These are phyloP conservation scores for Cucurbita maxima DNA, from an alignment of 306 rosid genomes.

Conservation along the genomic window DNA sequence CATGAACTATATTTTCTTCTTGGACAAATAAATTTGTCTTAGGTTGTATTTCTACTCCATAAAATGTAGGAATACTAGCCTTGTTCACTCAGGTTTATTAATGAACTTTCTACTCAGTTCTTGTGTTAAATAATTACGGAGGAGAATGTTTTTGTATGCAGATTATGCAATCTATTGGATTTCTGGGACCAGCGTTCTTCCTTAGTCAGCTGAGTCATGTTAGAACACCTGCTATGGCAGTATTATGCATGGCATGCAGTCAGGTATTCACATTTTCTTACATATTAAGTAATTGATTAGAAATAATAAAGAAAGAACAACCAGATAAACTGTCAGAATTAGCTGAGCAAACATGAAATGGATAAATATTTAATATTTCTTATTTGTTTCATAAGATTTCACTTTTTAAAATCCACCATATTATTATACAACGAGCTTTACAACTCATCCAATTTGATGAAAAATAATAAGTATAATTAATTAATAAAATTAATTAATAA, in stretches of 20 bases:
- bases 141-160: constrained; percentile 23
- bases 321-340: background rate
- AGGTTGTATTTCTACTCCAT: background rate
- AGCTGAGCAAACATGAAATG: background rate
- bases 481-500: too few relatives aligned
- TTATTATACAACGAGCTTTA: too few relatives aligned
- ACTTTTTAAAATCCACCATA: too few relatives aligned
- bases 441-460: too few relatives aligned
- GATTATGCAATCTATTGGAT: constrained; percentile 91
- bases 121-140: background rate
- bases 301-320: background rate
- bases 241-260: constrained; percentile 88
- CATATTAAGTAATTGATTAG: background rate
- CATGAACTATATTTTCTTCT: background rate
- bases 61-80: background rate
- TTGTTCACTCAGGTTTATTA: background rate
- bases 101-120: background rate
- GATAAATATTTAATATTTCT: background rate
- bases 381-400: too few relatives aligned
- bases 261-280: constrained; percentile 40
- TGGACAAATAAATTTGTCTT: background rate
- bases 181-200: constrained; percentile 88
- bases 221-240: constrained; percentile 75
- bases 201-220: constrained; percentile 73
- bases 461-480: too few relatives aligned